phyloP scores from a whole-genome alignment of 2,329 filamentous ascomycete species.

The Fusarium dimerum region DNA sequence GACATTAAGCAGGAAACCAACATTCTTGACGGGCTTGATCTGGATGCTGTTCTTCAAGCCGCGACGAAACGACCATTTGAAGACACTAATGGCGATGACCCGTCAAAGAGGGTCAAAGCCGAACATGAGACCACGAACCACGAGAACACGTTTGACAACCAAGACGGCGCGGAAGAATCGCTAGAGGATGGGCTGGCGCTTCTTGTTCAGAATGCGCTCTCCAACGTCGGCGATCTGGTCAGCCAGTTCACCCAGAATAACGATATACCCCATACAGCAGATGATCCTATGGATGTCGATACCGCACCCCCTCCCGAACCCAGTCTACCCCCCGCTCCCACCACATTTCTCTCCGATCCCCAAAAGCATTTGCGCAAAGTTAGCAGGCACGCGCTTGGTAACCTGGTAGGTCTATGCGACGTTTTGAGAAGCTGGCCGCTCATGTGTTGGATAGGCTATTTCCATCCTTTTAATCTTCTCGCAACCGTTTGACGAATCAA shows the following conservation, averaged over 20 bases:
- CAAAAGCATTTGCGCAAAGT: slow-evolving; percentile 39
- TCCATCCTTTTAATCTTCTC: slow-evolving; percentile 41
- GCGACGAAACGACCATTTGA: slow-evolving; percentile 42
- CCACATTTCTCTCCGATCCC: slow-evolving; percentile 39
- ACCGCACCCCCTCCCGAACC: slow-evolving; percentile 30
- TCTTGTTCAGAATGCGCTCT: slow-evolving; percentile 43
- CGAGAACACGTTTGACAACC: slow-evolving; percentile 21
- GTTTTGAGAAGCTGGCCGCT: slow-evolving; percentile 9
- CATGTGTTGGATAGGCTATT: slow-evolving; percentile 34
- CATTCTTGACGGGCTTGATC: slow-evolving; percentile 37
- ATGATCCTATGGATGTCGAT: slow-evolving; percentile 39
- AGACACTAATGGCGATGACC: slow-evolving; percentile 29
- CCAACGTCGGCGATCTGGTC: slow-evolving; percentile 41
- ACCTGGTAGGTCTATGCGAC: slow-evolving; percentile 37
- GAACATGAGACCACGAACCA: slow-evolving; percentile 23
- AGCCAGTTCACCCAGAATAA: slow-evolving; percentile 32
- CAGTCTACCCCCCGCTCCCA: slow-evolving; percentile 23
- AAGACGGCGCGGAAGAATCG: slow-evolving; percentile 28
- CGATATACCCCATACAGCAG: slow-evolving; percentile 25
- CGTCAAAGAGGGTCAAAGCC: slow-evolving; percentile 38
- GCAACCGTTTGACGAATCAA: slow-evolving; percentile 39
- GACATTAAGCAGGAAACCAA: slow-evolving; percentile 43
- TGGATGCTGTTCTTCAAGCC: slow-evolving; percentile 37
- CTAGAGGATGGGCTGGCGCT: slow-evolving; percentile 40
- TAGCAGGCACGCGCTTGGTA: slow-evolving; percentile 42